Base-by-base conservation (phyloP, 495 filamentous ascomycete species). In the Friedmanniomyces endolithicus region DNA sequence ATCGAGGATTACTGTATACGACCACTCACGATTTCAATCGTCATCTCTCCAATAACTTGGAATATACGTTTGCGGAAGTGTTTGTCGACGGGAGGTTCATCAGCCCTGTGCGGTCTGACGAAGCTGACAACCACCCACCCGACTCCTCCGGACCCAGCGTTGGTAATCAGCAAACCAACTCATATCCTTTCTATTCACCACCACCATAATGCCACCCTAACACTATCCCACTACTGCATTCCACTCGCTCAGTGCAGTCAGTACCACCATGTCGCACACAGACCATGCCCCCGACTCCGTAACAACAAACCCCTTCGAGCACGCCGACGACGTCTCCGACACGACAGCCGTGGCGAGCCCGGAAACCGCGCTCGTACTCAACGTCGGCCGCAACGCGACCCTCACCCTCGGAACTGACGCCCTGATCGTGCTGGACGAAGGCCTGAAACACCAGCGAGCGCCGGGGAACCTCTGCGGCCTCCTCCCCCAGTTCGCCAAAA, bases 381-480 rank as follows among this genome's bases (percentile, higher is more conserved):
- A 71, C 22, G 74, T 83, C 33, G 81, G 75, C 62, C 73, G 76
- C 50, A 74, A 76, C 58, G 78, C 81, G 16, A 79, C 78, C 1
- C 65, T 86, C 54, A 83, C 78, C 9, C 67, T 86, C 27, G 75
- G 75, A n/a, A 78, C 75, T 0, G 80, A 85, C 58, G 78, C 79
- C 31, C 72, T 87, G 44, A 71, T 83, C 53, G 72, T 86, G 11
- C 66, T 80, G 73, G 76, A 79, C 62, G 76, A 78, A 53, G 67
- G 62, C 4, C 70, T 76, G 40, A 62, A 65, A 44, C 69, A 70
- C 31, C 59, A 63, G 48, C 48, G 67, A 47, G 55, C 62, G 9
- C 62, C 58, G 17, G 22, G 47, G 22, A 60, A 69, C 53, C 76
- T 74, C 63, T 77, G 74, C 59, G 75, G 74, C 20, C 56, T 78